These are phyloP conservation scores for Ophiocordyceps unilateralis DNA, from an alignment of 2,329 filamentous ascomycete species.

Conservation along the genomic window DNA sequence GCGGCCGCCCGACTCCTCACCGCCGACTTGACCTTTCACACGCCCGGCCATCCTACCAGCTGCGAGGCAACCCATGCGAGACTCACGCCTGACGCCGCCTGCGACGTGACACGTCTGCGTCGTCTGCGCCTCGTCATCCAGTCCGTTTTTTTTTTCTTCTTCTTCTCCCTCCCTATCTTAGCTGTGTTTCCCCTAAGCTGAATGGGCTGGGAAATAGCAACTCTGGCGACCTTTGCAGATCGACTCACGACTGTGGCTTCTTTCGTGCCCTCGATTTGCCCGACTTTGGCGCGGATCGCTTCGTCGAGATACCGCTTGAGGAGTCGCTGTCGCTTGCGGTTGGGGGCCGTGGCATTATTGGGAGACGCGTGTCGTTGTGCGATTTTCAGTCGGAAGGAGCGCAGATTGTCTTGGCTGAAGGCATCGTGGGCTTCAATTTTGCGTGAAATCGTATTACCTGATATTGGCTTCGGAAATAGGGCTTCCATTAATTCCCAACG, in stretches of 20 bases:
- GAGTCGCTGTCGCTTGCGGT: conserved; percentile 25
- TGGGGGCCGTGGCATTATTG: conserved; percentile 28
- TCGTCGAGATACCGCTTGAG: conserved; percentile 18
- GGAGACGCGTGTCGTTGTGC: conserved; percentile 26
- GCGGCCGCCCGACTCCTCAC: conserved; percentile 5
- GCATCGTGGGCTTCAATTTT: conserved; percentile 32
- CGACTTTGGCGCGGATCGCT: conserved; percentile 3
- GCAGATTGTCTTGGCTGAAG: conserved; percentile 23
- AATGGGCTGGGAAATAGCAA: not conserved
- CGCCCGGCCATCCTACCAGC: conserved; percentile 19
- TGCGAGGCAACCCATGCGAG: conserved; percentile 23
- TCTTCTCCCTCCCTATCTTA: not conserved
- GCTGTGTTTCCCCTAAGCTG: not conserved
- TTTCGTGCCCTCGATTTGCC: conserved; percentile 20
- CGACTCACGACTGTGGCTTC: conserved; percentile 22
- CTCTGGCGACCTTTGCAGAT: conserved; percentile 24
- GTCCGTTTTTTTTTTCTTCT: conserved; percentile 14
- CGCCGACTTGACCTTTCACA: conserved; percentile 27
- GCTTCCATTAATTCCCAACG: not conserved
- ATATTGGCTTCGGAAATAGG: not conserved
- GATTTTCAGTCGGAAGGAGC: conserved; percentile 8
- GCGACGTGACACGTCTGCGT: conserved; percentile 10
- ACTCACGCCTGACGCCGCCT: conserved; percentile 15
- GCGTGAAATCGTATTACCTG: conserved; percentile 1
- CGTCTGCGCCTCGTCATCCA: conserved; percentile 25